These are phyloP conservation scores for Fusarium sp. DNA, from an alignment of 2,329 filamentous ascomycete genomes.

Conservation along the genomic window DNA sequence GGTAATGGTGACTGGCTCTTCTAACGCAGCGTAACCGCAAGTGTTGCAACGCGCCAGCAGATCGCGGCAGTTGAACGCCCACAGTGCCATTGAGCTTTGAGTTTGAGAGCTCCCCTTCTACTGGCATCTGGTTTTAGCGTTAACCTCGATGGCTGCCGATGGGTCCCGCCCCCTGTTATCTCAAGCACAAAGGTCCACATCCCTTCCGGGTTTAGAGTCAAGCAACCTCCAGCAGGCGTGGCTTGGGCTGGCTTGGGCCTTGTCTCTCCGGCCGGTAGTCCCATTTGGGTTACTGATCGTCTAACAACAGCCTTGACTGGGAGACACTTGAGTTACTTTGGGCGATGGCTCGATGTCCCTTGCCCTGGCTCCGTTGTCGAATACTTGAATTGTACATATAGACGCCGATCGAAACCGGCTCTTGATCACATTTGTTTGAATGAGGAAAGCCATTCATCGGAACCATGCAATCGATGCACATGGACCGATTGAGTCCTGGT, in stretches of 20 bases:
- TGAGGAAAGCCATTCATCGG: slow-evolving; percentile 44
- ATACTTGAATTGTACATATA: slow-evolving; percentile 38
- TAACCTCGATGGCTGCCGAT: slow-evolving; percentile 47
- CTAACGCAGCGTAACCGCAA: slow-evolving; percentile 44
- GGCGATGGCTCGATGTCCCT: slow-evolving; percentile 39
- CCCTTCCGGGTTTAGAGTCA: slow-evolving; percentile 46
- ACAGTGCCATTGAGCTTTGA: slow-evolving; percentile 42
- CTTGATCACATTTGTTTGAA: slow-evolving; percentile 44
- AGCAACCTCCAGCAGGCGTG: slow-evolving; percentile 41
- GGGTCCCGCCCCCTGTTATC: slow-evolving; percentile 48
- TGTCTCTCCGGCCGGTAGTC: slow-evolving; percentile 48
- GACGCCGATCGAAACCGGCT: slow-evolving; percentile 53
- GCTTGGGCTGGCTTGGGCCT: slow-evolving; percentile 41
- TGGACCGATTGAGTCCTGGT: slow-evolving; percentile 29
- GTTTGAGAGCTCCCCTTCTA: slow-evolving; percentile 34
- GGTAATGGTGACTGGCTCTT: slow-evolving; percentile 35
- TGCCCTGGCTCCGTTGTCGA: slow-evolving; percentile 36
- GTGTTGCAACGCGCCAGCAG: slow-evolving; percentile 45
- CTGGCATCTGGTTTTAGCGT: slow-evolving; percentile 44
- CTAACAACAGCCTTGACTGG: slow-evolving; percentile 40
- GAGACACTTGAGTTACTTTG: slow-evolving; percentile 46
- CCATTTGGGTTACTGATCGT: slow-evolving; percentile 48
- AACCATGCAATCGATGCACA: slow-evolving; percentile 42
- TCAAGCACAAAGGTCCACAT: slow-evolving; percentile 40
- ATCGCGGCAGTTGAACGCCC: slow-evolving; percentile 49